Base-by-base conservation (phyloP, 1,284 basidiomycete species). In the Boletellus deceptivus region DNA sequence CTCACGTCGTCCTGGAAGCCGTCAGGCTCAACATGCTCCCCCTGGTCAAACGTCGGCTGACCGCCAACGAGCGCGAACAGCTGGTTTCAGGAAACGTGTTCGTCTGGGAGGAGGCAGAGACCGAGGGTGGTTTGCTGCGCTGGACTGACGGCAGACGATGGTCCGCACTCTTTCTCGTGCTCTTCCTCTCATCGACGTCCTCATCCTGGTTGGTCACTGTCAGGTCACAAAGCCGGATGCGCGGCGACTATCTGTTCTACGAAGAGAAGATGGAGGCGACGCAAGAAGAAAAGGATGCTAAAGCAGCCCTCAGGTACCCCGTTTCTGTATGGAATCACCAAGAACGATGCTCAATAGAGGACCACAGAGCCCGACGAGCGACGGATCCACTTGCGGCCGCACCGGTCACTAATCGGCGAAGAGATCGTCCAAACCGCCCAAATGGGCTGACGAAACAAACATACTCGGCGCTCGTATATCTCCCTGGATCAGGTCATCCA, bases 21-120 rank as follows among this genome's bases (percentile, higher is more conserved):
- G 88, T 89, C 49, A 75, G 87, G 24, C 76, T 80, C 48, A 82
- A 81, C 54, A 71, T 84, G 42, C 72, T 89, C 33, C 87, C 87
- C 4, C 71, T 90, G 45, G 82, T 89, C 53, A 84, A 77, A 53
- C 78, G 85, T 24, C 79, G 87, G 14, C 73, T 90, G 24, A 78
- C 83, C 13, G 72, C 80, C 6, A 79, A 72, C 51, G 87, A 90
- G 62, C 76, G 88, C 50, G 83, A 87, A 40, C 77, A 82, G 42
- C 71, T 90, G 6, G 65, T 66, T 34, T 84, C 86, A 46, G 87
- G 87, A 0, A 85, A 88, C 56, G 78, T 89, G 33, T 90, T 88
- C 59, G 88, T 90, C 37, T 90, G 88, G 88, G 86, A 89, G 61
- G 86, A 89, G 63, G 86, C 84, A 11, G 86, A 89, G 59, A 83